Base-by-base conservation (phyloP, 2,329 filamentous ascomycete genomes). In the Aspergillus sp. region DNA sequence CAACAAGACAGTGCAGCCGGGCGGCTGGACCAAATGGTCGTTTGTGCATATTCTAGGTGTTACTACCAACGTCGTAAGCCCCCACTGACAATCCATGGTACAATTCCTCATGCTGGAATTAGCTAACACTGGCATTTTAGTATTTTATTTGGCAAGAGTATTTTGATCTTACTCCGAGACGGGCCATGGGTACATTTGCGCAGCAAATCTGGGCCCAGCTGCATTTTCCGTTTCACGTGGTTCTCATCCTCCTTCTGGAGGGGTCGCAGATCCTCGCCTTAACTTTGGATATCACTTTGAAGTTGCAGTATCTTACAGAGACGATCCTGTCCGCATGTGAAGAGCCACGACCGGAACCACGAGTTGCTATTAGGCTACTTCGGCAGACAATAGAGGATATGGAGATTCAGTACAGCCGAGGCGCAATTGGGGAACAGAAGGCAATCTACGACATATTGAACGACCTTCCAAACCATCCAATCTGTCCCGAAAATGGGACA, bases 121-220 rank as follows among this genome's bases (percentile, higher is more conserved):
- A 42, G 41, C 57, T 66, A 49, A 65, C 40, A 8, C 34, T 11
- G 15, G 20, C 22, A 19, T 42, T 22, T n/a, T 54, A 76, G 73
- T 78, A 81, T 59, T 81, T 89, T 54, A 79, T 88, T 63, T 88
- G 84, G 83, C 84, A 87, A 70, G 74, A 82, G 5, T 86, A 87
- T 66, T 84, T 84, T 51, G 81, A 85, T 58, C 80, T 86, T 33
- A 83, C 77, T 70, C 83, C 71, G 58, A 78, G 70, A 50, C 75
- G 76, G 33, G 74, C 77, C 54, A 80, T 82, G 59, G 80, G 81
- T 39, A 81, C 76, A 30, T 75, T 84, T 46, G 80, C 83, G 4
- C 86, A 89, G 62, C 83, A 86, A 51, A 71, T 85, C 15, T 78
- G 76, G 76, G 71, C 72, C 22, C 71, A 73, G 44, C 67, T 77